These are phyloP conservation scores for Daldinia loculata DNA, from an alignment of 495 filamentous ascomycete species.

Conservation along the genomic window DNA sequence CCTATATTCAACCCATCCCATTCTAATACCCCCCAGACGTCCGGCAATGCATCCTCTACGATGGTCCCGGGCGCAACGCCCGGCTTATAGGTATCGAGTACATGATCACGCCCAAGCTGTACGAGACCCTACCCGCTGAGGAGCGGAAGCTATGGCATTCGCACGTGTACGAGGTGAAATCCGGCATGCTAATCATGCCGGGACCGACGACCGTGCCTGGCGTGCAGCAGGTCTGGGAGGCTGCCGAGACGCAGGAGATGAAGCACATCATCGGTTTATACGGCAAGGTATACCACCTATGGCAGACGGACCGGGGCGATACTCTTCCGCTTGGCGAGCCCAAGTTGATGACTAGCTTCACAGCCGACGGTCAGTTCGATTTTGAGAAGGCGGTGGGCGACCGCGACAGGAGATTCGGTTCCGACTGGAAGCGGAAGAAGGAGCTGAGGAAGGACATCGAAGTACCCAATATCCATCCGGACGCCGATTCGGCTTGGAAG, in stretches of 20 bases:
- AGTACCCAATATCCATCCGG: slow-evolving; percentile 65
- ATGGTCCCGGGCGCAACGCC: slow-evolving; percentile 69
- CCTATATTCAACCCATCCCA: background rate
- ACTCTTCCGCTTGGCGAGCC: slow-evolving; percentile 76
- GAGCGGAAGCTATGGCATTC: slow-evolving; percentile 83
- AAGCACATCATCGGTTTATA: slow-evolving; percentile 73
- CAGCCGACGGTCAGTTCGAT: slow-evolving; percentile 62
- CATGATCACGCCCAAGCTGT: slow-evolving; percentile 82
- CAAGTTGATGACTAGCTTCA: slow-evolving; percentile 81
- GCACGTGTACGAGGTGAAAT: slow-evolving; percentile 88
- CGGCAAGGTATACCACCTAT: slow-evolving; percentile 91
- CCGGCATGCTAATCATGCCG: slow-evolving; percentile 87
- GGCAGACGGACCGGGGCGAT: slow-evolving; percentile 87
- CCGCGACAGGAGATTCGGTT: slow-evolving; percentile 72
- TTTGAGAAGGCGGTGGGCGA: slow-evolving; percentile 68
- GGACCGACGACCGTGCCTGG: slow-evolving; percentile 63
- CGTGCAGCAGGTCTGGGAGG: slow-evolving; percentile 67
- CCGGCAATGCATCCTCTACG: slow-evolving; percentile 89
- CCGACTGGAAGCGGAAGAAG: slow-evolving; percentile 67
- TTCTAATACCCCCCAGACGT: slow-evolving; percentile 46
- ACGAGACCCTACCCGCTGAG: slow-evolving; percentile 65
- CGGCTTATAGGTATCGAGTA: slow-evolving; percentile 89
- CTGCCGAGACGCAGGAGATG: slow-evolving; percentile 83
- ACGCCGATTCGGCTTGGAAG: slow-evolving; percentile 52
- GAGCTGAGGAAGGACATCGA: slow-evolving; percentile 69